A percentile compares a stretch with the other conserved stretches of the same genome.
Conservation (phyloP, 768 basidiomycete species). For the Lactarius pseudohatsudake region DNA sequence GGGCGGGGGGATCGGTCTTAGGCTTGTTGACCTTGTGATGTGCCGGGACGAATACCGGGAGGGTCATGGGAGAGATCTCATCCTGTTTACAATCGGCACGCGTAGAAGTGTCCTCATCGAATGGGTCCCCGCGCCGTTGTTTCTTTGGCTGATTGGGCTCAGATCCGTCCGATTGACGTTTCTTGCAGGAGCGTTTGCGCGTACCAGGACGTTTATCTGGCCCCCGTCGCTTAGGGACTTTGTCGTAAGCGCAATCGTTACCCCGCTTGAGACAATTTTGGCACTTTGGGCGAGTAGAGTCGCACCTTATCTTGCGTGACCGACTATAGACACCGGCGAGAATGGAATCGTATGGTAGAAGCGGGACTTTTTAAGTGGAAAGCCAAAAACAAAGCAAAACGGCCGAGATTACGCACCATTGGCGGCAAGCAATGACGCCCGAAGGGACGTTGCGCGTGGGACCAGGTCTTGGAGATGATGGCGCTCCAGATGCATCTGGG, state of each 20-base stretch:
- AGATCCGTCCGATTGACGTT: conserved; percentile 59
- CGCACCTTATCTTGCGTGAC: conserved; percentile 82
- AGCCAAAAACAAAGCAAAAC: conserved; percentile 34
- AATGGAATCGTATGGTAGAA: conserved; percentile 14
- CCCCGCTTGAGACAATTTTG: conserved; percentile 78
- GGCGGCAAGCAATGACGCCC: conserved; percentile 81
- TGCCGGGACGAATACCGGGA: conserved; percentile 13
- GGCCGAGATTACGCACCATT: conserved; percentile 60
- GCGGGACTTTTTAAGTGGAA: conserved; percentile 29
- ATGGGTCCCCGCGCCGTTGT: conserved; percentile 35
- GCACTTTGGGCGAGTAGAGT: conserved; percentile 78
- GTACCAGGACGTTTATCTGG: conserved; percentile 87
- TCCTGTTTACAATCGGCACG: conserved; percentile 17
- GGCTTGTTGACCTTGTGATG: conserved; percentile 17
- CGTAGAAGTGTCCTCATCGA: conserved; percentile 13
- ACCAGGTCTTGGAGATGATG: conserved; percentile 35
- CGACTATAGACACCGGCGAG: conserved; percentile 51
- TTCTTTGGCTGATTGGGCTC: conserved; percentile 36
- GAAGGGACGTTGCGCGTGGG: conserved; percentile 54
- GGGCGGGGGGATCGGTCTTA: conserved; percentile 13
- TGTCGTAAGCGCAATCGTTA: conserved; percentile 78
- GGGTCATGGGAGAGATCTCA: conserved; percentile 20
- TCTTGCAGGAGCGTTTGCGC: conserved; percentile 82
- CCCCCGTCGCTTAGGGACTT: conserved; percentile 76
- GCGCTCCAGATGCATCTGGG: conserved; percentile 22